These are phyloP conservation scores for Leccinum rimulosum DNA, from an alignment of 768 basidiomycete genomes.

Conservation along the genomic window DNA sequence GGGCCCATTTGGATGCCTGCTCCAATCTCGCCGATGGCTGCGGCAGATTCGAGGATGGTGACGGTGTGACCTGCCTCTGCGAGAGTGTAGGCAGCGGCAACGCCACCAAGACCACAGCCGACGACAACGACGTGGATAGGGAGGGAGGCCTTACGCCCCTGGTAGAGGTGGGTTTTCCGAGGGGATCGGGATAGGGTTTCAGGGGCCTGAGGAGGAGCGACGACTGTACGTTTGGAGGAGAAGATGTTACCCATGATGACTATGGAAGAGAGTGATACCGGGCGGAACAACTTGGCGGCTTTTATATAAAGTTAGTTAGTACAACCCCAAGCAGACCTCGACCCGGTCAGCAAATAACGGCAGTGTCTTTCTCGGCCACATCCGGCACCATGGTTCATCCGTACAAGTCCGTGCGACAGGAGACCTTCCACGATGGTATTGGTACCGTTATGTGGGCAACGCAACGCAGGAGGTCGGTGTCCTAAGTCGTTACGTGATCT, in stretches of 20 bases:
- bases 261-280: background rate
- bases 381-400: background rate
- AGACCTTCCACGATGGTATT: background rate
- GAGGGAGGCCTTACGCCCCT: slow-evolving; percentile 22
- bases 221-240: background rate
- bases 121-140: slow-evolving; percentile 42
- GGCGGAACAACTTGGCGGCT: background rate
- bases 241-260: background rate
- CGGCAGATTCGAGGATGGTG: slow-evolving; percentile 45
- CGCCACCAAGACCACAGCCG: slow-evolving; percentile 51
- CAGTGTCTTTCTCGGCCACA: background rate
- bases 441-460: too few species aligned
- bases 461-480: too few species aligned
- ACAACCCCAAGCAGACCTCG: background rate
- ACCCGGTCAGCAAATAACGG: background rate
- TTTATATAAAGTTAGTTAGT: background rate
- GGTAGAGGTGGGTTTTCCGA: slow-evolving; percentile 10
- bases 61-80: slow-evolving; percentile 48
- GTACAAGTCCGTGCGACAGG: background rate
- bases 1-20: slow-evolving; percentile 50
- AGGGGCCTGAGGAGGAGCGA: background rate
- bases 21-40: slow-evolving; percentile 42
- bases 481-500: background rate
- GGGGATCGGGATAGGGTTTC: background rate
- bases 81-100: slow-evolving; percentile 44